phyloP scores from a whole-genome alignment of 2,329 filamentous ascomycete species.

The Pseudogymnoascus sp. region DNA sequence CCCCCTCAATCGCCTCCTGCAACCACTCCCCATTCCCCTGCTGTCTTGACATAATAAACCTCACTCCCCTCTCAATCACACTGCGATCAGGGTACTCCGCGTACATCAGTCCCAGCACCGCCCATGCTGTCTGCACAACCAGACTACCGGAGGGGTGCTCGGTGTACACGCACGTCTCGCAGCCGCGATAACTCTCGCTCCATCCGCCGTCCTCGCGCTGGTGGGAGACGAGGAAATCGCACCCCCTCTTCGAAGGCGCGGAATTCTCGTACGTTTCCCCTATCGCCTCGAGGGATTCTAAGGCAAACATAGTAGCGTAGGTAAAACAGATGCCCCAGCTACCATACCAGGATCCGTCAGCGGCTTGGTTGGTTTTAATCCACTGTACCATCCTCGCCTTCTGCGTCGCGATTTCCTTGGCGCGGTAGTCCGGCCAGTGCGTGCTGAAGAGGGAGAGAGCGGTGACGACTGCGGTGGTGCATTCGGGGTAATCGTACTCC shows the following conservation, averaged over 20 bases:
- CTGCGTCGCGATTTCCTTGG: slow-evolving; percentile 65
- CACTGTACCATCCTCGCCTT: slow-evolving; percentile 69
- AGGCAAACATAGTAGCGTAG: slow-evolving; percentile 92
- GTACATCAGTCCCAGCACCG: slow-evolving; percentile 72
- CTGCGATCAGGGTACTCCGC: slow-evolving; percentile 71
- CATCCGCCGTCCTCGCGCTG: slow-evolving; percentile 89
- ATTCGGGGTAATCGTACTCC: slow-evolving; percentile 96
- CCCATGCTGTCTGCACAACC: slow-evolving; percentile 94
- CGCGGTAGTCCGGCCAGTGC: slow-evolving; percentile 74
- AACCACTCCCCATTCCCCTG: slow-evolving; percentile 87
- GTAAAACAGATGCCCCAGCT: slow-evolving; percentile 98
- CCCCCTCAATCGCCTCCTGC: slow-evolving; percentile 92
- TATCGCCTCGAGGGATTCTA: slow-evolving; percentile 74
- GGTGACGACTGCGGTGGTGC: slow-evolving; percentile 89
- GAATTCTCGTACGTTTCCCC: slow-evolving; percentile 78
- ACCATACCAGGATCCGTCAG: slow-evolving; percentile 94
- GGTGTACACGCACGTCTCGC: slow-evolving; percentile 66
- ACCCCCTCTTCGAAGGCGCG: slow-evolving; percentile 62
- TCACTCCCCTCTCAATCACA: slow-evolving; percentile 65
- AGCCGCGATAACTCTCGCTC: slow-evolving; percentile 88
- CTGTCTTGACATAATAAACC: slow-evolving; percentile 78
- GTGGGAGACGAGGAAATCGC: slow-evolving; percentile 76
- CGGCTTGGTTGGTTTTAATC: slow-evolving; percentile 70
- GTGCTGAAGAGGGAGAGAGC: slow-evolving; percentile 75
- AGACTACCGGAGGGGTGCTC: slow-evolving; percentile 72